These are phyloP conservation scores for Cladosporium sp. DNA, from an alignment of 2,329 filamentous ascomycete genomes.

Conservation along the genomic window DNA sequence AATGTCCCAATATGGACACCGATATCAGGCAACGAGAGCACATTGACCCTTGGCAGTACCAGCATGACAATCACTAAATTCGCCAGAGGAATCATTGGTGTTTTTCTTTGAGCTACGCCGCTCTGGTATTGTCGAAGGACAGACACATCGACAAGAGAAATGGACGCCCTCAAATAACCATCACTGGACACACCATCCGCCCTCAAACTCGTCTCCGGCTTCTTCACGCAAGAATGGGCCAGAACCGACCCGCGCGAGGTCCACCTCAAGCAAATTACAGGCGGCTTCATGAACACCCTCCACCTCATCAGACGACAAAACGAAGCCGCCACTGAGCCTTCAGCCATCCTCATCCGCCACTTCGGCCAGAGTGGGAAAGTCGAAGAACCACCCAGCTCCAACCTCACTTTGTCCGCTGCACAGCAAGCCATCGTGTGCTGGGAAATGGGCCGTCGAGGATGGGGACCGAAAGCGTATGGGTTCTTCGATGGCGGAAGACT, in stretches of 20 bases:
- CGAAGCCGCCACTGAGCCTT: not conserved
- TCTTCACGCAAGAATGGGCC: constrained; percentile 12
- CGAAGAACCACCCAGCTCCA: constrained; percentile 9
- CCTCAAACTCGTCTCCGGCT: constrained; percentile 6
- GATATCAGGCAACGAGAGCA: no score
- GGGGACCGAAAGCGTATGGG: constrained; percentile 11
- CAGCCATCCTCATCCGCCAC: constrained; percentile 12
- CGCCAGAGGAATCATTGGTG: no score
- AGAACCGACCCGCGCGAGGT: not conserved
- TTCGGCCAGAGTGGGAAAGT: constrained; percentile 8
- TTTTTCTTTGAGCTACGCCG: no score
- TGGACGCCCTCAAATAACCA: no score
- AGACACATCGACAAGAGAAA: no score
- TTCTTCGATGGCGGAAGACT: constrained; percentile 11
- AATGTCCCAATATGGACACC: no score
- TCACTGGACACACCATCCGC: not conserved
- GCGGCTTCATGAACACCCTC: constrained; percentile 12
- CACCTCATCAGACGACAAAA: constrained; percentile 10
- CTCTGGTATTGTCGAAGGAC: no score
- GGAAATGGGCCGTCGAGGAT: constrained; percentile 12
- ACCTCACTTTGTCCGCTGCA: constrained; percentile 8
- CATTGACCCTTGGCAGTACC: no score
- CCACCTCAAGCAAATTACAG: not conserved
- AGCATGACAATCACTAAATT: no score
- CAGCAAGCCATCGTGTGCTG: constrained; percentile 13